Conservation (phyloP, 129 eudicot species). For the Lactuca saligna region DNA sequence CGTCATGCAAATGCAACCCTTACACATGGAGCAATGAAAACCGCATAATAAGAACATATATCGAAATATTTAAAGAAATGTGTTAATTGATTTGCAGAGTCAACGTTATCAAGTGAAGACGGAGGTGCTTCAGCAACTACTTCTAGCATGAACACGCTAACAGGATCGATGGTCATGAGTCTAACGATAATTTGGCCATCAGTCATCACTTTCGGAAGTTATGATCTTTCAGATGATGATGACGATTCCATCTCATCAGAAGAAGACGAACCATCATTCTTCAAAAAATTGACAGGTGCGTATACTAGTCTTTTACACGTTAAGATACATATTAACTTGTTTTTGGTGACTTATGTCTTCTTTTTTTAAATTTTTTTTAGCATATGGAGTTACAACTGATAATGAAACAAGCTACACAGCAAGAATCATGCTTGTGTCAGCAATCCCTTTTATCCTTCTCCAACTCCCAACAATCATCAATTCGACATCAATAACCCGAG, state of each 20-base stretch:
- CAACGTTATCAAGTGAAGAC: conserved; percentile 24
- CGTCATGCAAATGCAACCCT: neutral
- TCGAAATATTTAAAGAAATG: neutral
- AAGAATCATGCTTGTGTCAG: conserved; percentile 46
- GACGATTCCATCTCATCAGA: neutral
- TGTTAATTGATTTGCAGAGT: conserved; percentile 21
- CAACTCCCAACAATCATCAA: conserved; percentile 35
- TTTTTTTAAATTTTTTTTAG: conserved; percentile 12
- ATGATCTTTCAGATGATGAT: conserved; percentile 34
- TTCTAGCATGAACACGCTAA: conserved; percentile 52
- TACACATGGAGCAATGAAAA: neutral
- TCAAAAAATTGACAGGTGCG: conserved; percentile 4
- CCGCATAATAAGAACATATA: neutral
- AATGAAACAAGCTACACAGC: conserved; percentile 51
- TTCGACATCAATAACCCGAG: conserved; percentile 25
- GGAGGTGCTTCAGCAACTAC: conserved; percentile 37
- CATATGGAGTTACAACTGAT: conserved; percentile 47
- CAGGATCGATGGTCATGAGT: conserved; percentile 61
- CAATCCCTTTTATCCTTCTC: conserved; percentile 48
- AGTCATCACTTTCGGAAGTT: conserved; percentile 55
- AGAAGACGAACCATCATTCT: conserved; percentile 33
- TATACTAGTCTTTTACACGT: neutral
- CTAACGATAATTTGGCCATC: conserved; percentile 66
- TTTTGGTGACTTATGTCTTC: neutral
- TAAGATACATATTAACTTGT: neutral